These are phyloP conservation scores for Heritiera littoralis DNA, from an alignment of 345 rosid genomes.

Conservation along the genomic window DNA sequence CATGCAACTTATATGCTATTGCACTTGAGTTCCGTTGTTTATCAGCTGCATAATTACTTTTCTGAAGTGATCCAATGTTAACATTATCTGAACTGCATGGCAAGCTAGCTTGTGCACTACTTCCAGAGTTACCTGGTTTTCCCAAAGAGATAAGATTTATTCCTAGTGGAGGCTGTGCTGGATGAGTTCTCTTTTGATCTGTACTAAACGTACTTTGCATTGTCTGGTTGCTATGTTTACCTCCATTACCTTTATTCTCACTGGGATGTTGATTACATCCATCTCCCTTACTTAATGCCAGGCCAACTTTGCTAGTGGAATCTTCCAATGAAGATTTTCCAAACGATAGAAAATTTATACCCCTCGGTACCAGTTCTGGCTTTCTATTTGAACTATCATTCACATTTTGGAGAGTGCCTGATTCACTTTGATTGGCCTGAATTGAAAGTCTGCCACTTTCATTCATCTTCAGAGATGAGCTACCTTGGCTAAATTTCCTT, in stretches of 20 bases:
- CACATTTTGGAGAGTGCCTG: slow-evolving; percentile 21
- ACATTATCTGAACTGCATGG: slow-evolving; percentile 20
- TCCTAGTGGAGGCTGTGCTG: slow-evolving; percentile 9
- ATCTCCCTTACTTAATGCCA: slow-evolving; percentile 19
- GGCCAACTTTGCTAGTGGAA: slow-evolving; percentile 27
- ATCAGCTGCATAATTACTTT: slow-evolving; percentile 21
- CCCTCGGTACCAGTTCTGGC: slow-evolving; percentile 29
- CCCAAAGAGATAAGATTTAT: slow-evolving; percentile 14
- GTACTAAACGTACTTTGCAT: slow-evolving; percentile 18
- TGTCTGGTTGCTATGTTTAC: slow-evolving; percentile 19
- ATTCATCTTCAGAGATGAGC: slow-evolving; percentile 29
- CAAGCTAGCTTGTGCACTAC: slow-evolving; percentile 14
- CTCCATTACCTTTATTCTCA: neutral
- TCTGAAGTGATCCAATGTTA: slow-evolving; percentile 28
- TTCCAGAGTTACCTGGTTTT: slow-evolving; percentile 16
- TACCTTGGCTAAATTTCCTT: slow-evolving; percentile 20
- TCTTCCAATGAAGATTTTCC: slow-evolving; percentile 40
- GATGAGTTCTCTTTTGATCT: slow-evolving; percentile 27
- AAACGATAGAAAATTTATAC: slow-evolving; percentile 60
- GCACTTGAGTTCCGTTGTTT: slow-evolving; percentile 24
- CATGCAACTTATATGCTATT: slow-evolving; percentile 22
- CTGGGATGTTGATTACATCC: slow-evolving; percentile 15
- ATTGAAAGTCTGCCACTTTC: slow-evolving; percentile 19
- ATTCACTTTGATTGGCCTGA: slow-evolving; percentile 32
- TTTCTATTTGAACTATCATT: slow-evolving; percentile 30